Evolutionary conservation across 805 yeast species (phyloP).

Genomic region (Myxozyma mucilagina): DNA sequence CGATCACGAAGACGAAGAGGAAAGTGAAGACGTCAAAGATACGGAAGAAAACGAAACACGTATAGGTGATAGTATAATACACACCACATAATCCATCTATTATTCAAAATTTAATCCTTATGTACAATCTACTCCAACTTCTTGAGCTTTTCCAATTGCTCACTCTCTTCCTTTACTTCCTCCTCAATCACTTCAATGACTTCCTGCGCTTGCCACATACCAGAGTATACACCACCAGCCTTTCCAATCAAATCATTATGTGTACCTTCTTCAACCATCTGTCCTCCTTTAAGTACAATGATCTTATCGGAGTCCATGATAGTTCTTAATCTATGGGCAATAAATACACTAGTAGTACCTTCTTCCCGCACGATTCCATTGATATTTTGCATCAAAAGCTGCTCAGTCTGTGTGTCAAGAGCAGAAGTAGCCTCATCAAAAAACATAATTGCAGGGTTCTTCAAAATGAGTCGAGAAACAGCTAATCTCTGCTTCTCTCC

Average conservation of each 20-base stretch:
- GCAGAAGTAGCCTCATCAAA: conserved; percentile 98
- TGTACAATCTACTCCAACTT: conserved; percentile 1
- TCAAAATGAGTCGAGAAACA: conserved; percentile 83
- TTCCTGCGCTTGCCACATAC: conserved; percentile 84
- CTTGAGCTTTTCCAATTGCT: conserved; percentile 23
- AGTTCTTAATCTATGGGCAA: conserved; percentile 92
- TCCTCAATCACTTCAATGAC: conserved; percentile 27
- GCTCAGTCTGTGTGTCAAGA: conserved; percentile 94
- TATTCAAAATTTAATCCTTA: neutral
- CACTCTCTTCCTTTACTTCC: conserved; percentile 14
- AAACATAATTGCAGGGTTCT: conserved; percentile 84
- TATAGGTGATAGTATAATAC: no score
- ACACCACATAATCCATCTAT: neutral
- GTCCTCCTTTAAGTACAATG: conserved; percentile 77
- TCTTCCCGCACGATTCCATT: conserved; percentile 59
- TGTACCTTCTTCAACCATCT: conserved; percentile 83
- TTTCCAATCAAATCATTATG: conserved; percentile 62
- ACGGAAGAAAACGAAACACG: neutral
- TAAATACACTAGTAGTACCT: conserved; percentile 75
- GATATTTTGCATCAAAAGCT: conserved; percentile 73
- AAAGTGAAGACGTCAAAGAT: neutral
- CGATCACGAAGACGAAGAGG: conserved; percentile 5
- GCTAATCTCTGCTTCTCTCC: conserved; percentile 97
- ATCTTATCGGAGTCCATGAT: conserved; percentile 92
- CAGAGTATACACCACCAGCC: conserved; percentile 65